A percentile compares a stretch with the other conserved stretches of the same genome.
Evolutionary conservation across 1,284 basidiomycete genomes (phyloP).

Genomic region (Pyrrhoderma lamaoense): DNA sequence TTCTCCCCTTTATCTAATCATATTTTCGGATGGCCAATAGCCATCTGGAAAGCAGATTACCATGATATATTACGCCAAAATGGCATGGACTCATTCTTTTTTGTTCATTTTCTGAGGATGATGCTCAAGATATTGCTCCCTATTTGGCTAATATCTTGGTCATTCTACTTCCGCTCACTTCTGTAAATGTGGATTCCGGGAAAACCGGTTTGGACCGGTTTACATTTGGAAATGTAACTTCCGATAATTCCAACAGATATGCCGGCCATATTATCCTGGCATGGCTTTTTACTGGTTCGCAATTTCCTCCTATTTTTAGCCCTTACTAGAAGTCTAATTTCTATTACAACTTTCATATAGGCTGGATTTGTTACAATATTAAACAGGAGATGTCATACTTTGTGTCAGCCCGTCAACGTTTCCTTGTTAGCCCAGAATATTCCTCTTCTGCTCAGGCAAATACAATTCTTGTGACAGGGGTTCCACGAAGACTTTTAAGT

Average conservation of each 20-base stretch:
- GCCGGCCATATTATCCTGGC: slow-evolving; percentile 74
- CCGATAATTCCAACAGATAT: slow-evolving; percentile 48
- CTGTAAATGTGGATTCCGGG: slow-evolving; percentile 41
- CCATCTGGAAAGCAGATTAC: slow-evolving; percentile 45
- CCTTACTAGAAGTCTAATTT: neutral
- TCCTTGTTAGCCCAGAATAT: slow-evolving; percentile 74
- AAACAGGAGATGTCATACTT: slow-evolving; percentile 77
- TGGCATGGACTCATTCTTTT: slow-evolving; percentile 93
- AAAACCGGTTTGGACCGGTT: slow-evolving; percentile 66
- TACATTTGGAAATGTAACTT: slow-evolving; percentile 73
- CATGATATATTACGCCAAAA: slow-evolving; percentile 62
- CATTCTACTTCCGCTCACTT: slow-evolving; percentile 62
- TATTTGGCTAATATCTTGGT: slow-evolving; percentile 72
- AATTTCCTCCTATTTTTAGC: slow-evolving; percentile 25
- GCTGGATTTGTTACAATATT: slow-evolving; percentile 83
- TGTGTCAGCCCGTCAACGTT: slow-evolving; percentile 74
- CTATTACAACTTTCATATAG: slow-evolving; percentile 29
- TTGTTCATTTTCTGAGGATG: slow-evolving; percentile 81
- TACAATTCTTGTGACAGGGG: slow-evolving; percentile 86
- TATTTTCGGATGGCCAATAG: slow-evolving; percentile 41
- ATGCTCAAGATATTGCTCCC: slow-evolving; percentile 77
- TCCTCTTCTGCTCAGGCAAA: slow-evolving; percentile 73
- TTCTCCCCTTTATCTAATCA: slow-evolving; percentile 34
- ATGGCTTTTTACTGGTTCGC: slow-evolving; percentile 70
- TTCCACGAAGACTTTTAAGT: slow-evolving; percentile 71